phyloP scores from a whole-genome alignment of 805 yeast species.

The Candida wancherniae region DNA sequence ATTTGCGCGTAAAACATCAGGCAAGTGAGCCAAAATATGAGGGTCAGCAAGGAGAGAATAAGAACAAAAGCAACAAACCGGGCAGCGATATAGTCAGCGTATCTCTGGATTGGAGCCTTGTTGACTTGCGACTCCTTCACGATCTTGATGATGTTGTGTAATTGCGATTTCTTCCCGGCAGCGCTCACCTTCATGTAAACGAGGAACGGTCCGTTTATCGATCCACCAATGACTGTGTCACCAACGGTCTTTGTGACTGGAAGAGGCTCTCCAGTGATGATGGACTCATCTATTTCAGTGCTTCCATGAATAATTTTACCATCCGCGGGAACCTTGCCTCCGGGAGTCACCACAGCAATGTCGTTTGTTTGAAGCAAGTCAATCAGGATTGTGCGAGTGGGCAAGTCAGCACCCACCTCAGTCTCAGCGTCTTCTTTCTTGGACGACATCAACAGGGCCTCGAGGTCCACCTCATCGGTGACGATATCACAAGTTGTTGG shows the following conservation, averaged over 20 bases:
- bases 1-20: constrained; percentile 15
- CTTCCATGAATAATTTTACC: constrained; percentile 75
- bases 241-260: constrained; percentile 65
- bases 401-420: constrained; percentile 21
- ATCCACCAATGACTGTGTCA: constrained; percentile 78
- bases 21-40: constrained; percentile 40
- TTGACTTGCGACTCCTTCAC: constrained; percentile 87
- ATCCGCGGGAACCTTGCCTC: constrained; percentile 88
- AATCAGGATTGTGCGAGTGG: constrained; percentile 53
- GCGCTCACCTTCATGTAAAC: constrained; percentile 62
- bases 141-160: constrained; percentile 78
- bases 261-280: constrained; percentile 85
- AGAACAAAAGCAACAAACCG: constrained; percentile 78
- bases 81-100: constrained; percentile 80
- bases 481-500: constrained; percentile 73
- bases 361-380: constrained; percentile 78
- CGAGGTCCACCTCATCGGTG: constrained; percentile 32
- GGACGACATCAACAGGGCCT: constrained; percentile 7
- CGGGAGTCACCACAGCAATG: constrained; percentile 74
- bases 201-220: constrained; percentile 76
- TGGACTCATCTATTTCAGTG: constrained; percentile 82
- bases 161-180: constrained; percentile 80
- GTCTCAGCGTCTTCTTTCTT: constrained; percentile 5
- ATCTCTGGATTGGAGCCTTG: constrained; percentile 86
- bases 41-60: constrained; percentile 57